A percentile compares a stretch with the other conserved stretches of the same genome.
Conservation (phyloP, 805 yeast species). For the Saccharomycopsis fermentans region DNA sequence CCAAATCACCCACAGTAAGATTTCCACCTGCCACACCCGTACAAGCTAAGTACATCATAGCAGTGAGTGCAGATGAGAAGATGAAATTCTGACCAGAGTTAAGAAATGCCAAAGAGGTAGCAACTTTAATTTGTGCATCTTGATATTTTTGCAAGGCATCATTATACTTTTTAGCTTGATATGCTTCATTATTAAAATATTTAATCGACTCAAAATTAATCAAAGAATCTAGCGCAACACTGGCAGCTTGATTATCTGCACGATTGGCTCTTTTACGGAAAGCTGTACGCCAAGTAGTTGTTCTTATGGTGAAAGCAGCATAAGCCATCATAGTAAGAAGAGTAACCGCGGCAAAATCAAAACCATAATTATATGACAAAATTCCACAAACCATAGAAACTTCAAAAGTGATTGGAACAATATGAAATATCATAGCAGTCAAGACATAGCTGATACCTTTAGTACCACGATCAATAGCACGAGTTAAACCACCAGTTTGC, state of each 20-base stretch:
- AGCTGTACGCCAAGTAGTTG: constrained; percentile 94
- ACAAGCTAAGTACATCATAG: constrained; percentile 98
- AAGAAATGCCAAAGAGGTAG: constrained; percentile 69
- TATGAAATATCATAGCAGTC: constrained; percentile 96
- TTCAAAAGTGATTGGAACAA: constrained; percentile 85
- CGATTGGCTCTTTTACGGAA: constrained; percentile 82
- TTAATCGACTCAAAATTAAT: constrained; percentile 93
- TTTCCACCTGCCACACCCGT: constrained; percentile 79
- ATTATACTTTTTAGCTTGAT: constrained; percentile 74
- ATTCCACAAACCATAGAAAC: constrained; percentile 90
- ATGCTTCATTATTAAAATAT: constrained; percentile 82
- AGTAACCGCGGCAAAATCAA: constrained; percentile 81
- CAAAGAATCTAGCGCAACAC: constrained; percentile 86
- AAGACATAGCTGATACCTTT: constrained; percentile 92
- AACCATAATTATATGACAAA: constrained; percentile 85
- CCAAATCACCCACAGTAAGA: constrained; percentile 89
- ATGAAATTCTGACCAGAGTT: constrained; percentile 74
- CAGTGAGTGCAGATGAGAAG: constrained; percentile 82
- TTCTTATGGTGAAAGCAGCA: constrained; percentile 74
- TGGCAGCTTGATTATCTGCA: constrained; percentile 94
- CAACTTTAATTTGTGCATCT: constrained; percentile 59
- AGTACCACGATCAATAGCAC: constrained; percentile 97
- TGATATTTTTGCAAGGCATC: constrained; percentile 64
- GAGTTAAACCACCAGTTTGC: constrained; percentile 92
- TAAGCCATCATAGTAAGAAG: constrained; percentile 82